These are phyloP conservation scores for Avicennia marina DNA, from an alignment of 257 asterid species.

Conservation along the genomic window DNA sequence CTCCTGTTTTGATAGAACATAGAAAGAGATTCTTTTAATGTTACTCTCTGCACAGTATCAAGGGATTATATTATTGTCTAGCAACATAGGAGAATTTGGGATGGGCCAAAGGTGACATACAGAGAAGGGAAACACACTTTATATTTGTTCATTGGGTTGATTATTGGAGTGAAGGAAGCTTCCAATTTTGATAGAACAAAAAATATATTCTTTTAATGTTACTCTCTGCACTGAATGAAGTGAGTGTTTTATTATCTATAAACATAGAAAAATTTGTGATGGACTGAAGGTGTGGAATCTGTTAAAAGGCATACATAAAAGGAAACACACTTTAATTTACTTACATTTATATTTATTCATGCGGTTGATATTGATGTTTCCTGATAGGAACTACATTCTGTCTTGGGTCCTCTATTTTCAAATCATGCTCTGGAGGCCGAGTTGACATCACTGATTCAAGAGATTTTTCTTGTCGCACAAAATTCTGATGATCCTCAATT, in stretches of 20 bases:
- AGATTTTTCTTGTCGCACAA: conserved; percentile 73
- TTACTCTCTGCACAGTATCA: too few relatives aligned
- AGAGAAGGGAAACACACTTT: too few relatives aligned
- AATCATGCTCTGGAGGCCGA: conserved; percentile 58
- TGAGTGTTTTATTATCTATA: background rate
- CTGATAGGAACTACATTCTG: conserved; percentile 52
- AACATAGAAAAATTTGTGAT: background rate
- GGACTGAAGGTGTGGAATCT: background rate
- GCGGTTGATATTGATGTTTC: conserved; percentile 16
- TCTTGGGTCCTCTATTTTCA: conserved; percentile 50
- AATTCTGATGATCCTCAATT: conserved; percentile 61
- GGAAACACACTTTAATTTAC: too few relatives aligned
- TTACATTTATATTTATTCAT: conserved; percentile 10
- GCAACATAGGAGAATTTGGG: too few relatives aligned
- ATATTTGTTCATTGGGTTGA: too few relatives aligned
- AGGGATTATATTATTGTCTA: too few relatives aligned
- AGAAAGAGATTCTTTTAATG: too few relatives aligned
- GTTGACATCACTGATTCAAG: conserved; percentile 62
- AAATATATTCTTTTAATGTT: background rate
- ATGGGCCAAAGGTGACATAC: too few relatives aligned
- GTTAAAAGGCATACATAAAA: background rate
- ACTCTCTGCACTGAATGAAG: background rate
- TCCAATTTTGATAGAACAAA: too few relatives aligned
- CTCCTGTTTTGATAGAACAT: too few relatives aligned
- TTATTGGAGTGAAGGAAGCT: conserved; percentile 6